phyloP scores from a whole-genome alignment of 352 stramenopile species.

The Globisporangium canariense region DNA sequence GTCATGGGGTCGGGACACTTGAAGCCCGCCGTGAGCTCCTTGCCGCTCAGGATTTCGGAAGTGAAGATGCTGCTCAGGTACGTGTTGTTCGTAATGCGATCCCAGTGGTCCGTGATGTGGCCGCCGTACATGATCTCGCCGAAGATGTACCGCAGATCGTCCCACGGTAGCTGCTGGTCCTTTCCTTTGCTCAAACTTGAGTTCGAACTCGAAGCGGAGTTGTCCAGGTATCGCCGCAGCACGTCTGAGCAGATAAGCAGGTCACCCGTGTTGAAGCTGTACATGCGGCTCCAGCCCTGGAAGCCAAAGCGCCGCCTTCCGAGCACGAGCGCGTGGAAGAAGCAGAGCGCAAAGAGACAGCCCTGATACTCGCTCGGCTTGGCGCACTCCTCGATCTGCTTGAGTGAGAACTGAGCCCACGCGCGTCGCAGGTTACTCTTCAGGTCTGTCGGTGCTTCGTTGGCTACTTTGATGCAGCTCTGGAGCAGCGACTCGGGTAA shows the following conservation, averaged over 20 bases:
- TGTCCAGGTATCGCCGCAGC: conserved; percentile 66
- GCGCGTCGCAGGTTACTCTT: conserved; percentile 81
- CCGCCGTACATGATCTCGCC: conserved; percentile 92
- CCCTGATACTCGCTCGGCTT: conserved; percentile 88
- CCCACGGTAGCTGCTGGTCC: conserved; percentile 50
- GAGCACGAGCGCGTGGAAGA: conserved; percentile 93
- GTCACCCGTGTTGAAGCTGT: conserved; percentile 94
- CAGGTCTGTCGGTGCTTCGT: conserved; percentile 77
- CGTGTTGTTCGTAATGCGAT: conserved; percentile 78
- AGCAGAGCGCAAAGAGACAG: conserved; percentile 93
- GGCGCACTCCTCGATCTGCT: conserved; percentile 66
- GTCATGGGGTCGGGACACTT: conserved; percentile 62
- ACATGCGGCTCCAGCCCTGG: conserved; percentile 91
- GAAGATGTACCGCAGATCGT: conserved; percentile 89
- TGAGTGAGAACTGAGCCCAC: conserved; percentile 75
- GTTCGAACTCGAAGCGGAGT: conserved; percentile 13
- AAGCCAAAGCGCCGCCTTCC: conserved; percentile 87
- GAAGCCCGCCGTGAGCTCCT: conserved; percentile 70
- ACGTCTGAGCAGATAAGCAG: conserved; percentile 91
- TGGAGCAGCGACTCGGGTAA: conserved; percentile 84
- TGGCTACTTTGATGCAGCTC: conserved; percentile 86
- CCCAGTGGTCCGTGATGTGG: conserved; percentile 84
- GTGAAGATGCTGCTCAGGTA: conserved; percentile 73
- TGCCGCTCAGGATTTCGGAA: conserved; percentile 46
- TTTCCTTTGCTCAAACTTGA: conserved; percentile 25